phyloP scores from a whole-genome alignment of 2,329 filamentous ascomycete species.

The Madurella mycetomatis region DNA sequence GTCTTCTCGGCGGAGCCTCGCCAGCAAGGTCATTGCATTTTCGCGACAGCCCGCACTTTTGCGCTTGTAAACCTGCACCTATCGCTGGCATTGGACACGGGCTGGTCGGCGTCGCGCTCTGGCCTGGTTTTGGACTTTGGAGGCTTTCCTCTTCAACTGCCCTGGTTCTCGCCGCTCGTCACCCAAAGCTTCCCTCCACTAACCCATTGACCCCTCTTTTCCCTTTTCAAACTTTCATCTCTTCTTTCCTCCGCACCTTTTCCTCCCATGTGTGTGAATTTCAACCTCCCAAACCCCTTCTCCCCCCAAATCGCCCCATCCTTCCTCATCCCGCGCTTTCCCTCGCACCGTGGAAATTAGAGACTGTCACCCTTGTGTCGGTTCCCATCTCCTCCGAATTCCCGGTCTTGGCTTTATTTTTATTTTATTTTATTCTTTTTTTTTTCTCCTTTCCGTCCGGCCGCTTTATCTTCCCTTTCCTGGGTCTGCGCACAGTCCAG shows the following conservation, averaged over 20 bases:
- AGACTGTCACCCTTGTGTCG: constrained; percentile 6
- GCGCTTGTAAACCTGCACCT: too few species aligned
- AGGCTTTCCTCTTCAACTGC: constrained; percentile 14
- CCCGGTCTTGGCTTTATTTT: not conserved
- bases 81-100: not conserved
- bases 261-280: constrained; percentile 14
- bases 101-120: not conserved
- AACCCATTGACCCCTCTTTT: constrained; percentile 24
- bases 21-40: too few species aligned
- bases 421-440: not conserved
- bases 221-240: constrained; percentile 17
- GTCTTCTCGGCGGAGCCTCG: too few species aligned
- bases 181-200: constrained; percentile 13
- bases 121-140: constrained; percentile 10
- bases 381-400: constrained; percentile 9
- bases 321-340: constrained; percentile 12
- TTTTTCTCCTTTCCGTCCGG: constrained; percentile 16
- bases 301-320: constrained; percentile 5
- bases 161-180: constrained; percentile 14
- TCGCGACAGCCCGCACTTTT: too few species aligned
- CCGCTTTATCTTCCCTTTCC: constrained; percentile 15
- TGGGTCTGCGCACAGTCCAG: constrained; percentile 6
- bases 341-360: not conserved
- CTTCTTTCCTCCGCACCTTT: constrained; percentile 17
- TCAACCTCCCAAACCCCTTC: not conserved